phyloP scores from a whole-genome alignment of 2,329 filamentous ascomycete genomes.

The Geoglossum cookeanum region DNA sequence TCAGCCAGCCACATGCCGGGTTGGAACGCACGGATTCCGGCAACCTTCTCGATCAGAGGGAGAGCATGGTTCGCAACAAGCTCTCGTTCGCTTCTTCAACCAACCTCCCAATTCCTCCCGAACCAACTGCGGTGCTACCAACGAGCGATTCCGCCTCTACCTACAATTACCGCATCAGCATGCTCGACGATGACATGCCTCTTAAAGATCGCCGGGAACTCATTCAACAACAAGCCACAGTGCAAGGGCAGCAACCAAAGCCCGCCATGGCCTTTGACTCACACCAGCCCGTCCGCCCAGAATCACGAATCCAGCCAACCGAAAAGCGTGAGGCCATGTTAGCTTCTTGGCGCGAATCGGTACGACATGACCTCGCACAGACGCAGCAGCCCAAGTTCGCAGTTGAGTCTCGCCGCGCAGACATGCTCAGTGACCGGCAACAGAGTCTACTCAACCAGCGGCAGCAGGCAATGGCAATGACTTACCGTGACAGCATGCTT shows the following conservation, averaged over 20 bases:
- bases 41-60: conserved; percentile 32
- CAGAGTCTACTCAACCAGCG: conserved; percentile 41
- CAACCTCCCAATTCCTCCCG: conserved; percentile 1
- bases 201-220: conserved; percentile 47
- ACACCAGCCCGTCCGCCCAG: conserved; percentile 31
- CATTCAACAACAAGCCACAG: conserved; percentile 34
- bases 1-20: conserved; percentile 18
- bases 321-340: conserved; percentile 38
- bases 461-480: conserved; percentile 36
- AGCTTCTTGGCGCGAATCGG: conserved; percentile 45
- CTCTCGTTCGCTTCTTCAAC: conserved; percentile 4
- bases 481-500: conserved; percentile 41
- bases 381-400: conserved; percentile 4
- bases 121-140: not conserved
- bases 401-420: conserved; percentile 20
- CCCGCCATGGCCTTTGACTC: conserved; percentile 29
- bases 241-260: conserved; percentile 15
- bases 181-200: conserved; percentile 45
- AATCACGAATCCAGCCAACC: conserved; percentile 23
- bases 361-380: conserved; percentile 38
- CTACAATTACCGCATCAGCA: not conserved
- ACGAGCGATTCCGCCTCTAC: conserved; percentile 2
- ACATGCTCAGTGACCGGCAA: conserved; percentile 41
- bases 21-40: conserved; percentile 14
- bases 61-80: conserved; percentile 26